phyloP scores from a whole-genome alignment of 108 stramenopile species.

The Poteriospumella lacustris region DNA sequence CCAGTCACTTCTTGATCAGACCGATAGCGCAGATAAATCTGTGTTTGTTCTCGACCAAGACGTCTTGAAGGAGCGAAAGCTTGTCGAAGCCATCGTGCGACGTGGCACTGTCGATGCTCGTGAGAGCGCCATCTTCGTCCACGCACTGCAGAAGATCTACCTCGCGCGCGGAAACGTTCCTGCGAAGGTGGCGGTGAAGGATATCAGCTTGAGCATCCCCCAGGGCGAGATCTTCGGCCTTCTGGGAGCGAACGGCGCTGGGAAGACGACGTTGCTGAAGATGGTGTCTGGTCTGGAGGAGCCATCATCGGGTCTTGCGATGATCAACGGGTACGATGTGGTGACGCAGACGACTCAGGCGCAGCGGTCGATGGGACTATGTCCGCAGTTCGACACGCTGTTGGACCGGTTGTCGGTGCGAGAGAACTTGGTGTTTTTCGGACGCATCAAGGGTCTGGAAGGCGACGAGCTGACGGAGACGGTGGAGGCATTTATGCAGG shows the following conservation, averaged over 20 bases:
- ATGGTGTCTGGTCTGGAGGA: constrained; percentile 23
- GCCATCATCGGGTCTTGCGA: constrained; percentile 1
- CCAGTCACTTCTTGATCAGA: no score
- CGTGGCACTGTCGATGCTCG: neutral
- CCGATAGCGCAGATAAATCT: no score
- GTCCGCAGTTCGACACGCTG: constrained; percentile 27
- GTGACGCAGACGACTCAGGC: neutral
- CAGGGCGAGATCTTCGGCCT: constrained; percentile 11
- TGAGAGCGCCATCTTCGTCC: constrained; percentile 18
- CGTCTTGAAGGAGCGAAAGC: neutral
- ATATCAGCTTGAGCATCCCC: neutral
- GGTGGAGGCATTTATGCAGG: constrained; percentile 5
- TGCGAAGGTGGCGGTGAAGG: constrained; percentile 2
- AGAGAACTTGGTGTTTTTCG: constrained; percentile 23
- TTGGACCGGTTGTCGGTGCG: constrained; percentile 22
- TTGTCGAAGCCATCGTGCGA: neutral
- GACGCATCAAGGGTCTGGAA: constrained; percentile 15
- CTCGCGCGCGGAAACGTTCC: neutral
- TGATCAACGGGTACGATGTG: constrained; percentile 25
- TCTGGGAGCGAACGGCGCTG: constrained; percentile 11
- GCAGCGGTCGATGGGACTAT: constrained; percentile 25
- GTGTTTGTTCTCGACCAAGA: no score
- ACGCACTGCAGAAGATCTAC: neutral
- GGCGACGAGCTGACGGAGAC: neutral
- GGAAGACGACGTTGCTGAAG: constrained; percentile 28